Base-by-base conservation (phyloP, 768 basidiomycete species). In the Gymnopilus junonius region DNA sequence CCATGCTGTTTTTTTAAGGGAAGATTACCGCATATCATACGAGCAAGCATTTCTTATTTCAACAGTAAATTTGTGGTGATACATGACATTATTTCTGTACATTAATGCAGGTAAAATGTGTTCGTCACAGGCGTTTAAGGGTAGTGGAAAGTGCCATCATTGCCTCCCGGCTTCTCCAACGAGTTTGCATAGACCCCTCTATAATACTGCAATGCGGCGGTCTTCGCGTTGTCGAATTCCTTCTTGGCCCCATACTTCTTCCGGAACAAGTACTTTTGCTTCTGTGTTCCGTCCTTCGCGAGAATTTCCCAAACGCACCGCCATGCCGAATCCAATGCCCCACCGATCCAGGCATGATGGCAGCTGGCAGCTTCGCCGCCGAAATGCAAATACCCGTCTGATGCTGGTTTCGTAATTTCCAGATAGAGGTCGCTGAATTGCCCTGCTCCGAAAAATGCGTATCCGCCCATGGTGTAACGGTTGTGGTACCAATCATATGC, bases 401-500 rank as follows among this genome's bases (percentile, higher is more conserved):
- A 45, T 34, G 55, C 61, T 3, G 61, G 61, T 15, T 57, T 56
- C 46, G 45, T 62, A n/a, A 62, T 57, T n/a, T 57, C 25, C 4
- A 50, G 29, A 29, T 62, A 62, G 8, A 62, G 45, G 43, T 62
- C 61, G 21, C 46, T 50, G 55, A 62, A 62, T 15, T 62, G 55
- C 20, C 61, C 61, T 12, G 61, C 46, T 25, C 48, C 46, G 12
- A 62, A 62, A 37, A 62, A 53, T 11, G 61, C 61, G 31, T 57
- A 62, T 43, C 55, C 55, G 20, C 61, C 61, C 61, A 62, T 62
- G 37, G 55, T 51, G 29, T 50, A 53, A 15, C 37, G 61, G 48
- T 62, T 57, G 23, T 62, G 61, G 55, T 62, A 57, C 61, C 61
- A 62, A 46, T 62, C 61, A 37, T 57, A 62, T 1, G 61, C 55